These are phyloP conservation scores for Candida golubevii DNA, from an alignment of 805 yeast species.

Conservation along the genomic window DNA sequence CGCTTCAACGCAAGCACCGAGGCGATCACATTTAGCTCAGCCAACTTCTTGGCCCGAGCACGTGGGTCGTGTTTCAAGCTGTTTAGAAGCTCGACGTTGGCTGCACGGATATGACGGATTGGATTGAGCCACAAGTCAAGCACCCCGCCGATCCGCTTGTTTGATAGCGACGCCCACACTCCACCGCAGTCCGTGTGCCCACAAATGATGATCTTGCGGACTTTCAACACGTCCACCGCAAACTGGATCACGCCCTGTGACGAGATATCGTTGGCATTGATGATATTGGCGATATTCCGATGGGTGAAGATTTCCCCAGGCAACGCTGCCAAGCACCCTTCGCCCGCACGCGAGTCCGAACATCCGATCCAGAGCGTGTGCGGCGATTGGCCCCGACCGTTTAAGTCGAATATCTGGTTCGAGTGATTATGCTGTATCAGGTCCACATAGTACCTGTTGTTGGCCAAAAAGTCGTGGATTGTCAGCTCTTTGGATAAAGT, in stretches of 20 bases:
- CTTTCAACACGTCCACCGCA: constrained; percentile 20
- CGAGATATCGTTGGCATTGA: constrained; percentile 19
- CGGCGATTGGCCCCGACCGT: constrained; percentile 20
- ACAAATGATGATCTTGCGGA: constrained; percentile 18
- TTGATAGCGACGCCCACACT: constrained; percentile 20
- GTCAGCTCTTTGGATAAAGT: constrained; percentile 37
- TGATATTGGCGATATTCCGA: constrained; percentile 20
- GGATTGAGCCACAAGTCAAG: constrained; percentile 22
- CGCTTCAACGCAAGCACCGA: constrained; percentile 19
- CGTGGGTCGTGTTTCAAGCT: constrained; percentile 14
- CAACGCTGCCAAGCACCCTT: constrained; percentile 17
- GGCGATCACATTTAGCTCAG: constrained; percentile 19
- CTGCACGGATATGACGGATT: constrained; percentile 19
- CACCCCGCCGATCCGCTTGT: constrained; percentile 20
- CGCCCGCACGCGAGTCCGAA: constrained; percentile 20
- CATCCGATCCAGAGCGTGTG: constrained; percentile 22
- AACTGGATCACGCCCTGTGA: constrained; percentile 20
- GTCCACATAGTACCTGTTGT: constrained; percentile 19
- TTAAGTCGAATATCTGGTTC: constrained; percentile 17
- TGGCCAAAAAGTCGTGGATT: constrained; percentile 17
- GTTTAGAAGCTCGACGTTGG: constrained; percentile 15
- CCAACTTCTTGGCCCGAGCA: constrained; percentile 18
- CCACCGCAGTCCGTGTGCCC: constrained; percentile 23
- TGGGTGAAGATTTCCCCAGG: constrained; percentile 21
- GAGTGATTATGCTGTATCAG: constrained; percentile 18